A percentile compares a stretch with the other conserved stretches of the same genome.
These are phyloP conservation scores for Penicillium coffeae DNA, from an alignment of 495 filamentous ascomycete species.

Conservation along the genomic window DNA sequence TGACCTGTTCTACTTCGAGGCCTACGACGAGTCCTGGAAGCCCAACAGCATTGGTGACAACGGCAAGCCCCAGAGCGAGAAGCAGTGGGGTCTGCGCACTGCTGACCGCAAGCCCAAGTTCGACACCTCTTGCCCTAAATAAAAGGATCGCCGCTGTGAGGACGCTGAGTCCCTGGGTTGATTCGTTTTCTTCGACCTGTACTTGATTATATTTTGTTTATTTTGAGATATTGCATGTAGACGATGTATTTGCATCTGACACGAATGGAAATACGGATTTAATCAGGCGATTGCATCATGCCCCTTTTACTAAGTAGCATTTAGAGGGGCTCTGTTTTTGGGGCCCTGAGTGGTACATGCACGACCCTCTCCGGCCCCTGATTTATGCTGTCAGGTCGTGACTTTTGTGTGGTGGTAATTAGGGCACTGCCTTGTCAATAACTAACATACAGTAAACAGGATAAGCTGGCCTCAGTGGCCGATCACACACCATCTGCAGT, in stretches of 20 bases:
- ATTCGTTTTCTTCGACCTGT: constrained; percentile 8
- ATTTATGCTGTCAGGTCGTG: not conserved
- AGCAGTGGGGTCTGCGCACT: constrained; percentile 73
- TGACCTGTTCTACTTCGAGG: constrained; percentile 81
- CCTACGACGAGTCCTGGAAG: constrained; percentile 81
- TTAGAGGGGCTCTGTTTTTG: not conserved
- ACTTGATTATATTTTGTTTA: constrained; percentile 4
- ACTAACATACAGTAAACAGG: no score
- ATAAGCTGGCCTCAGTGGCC: no score
- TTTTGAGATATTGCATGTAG: constrained; percentile 8
- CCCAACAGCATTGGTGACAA: constrained; percentile 64
- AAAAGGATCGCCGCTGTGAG: not conserved
- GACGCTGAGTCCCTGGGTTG: not conserved
- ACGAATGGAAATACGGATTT: constrained; percentile 8
- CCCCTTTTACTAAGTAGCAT: not conserved
- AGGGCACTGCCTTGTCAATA: no score
- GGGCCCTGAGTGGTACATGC: not conserved
- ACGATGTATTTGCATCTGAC: constrained; percentile 1
- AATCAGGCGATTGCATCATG: not conserved
- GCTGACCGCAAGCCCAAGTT: constrained; percentile 61
- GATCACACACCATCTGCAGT: no score
- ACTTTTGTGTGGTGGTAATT: no score
- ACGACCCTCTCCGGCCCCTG: not conserved
- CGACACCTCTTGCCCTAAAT: constrained; percentile 50
- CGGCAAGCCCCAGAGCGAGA: constrained; percentile 64